Percentiles rank a stretch among this genome's conserved stretches.
These are phyloP conservation scores for Rhizophagus clarus DNA, from an alignment of 192 early-diverging fungal genomes.

Conservation along the genomic window DNA sequence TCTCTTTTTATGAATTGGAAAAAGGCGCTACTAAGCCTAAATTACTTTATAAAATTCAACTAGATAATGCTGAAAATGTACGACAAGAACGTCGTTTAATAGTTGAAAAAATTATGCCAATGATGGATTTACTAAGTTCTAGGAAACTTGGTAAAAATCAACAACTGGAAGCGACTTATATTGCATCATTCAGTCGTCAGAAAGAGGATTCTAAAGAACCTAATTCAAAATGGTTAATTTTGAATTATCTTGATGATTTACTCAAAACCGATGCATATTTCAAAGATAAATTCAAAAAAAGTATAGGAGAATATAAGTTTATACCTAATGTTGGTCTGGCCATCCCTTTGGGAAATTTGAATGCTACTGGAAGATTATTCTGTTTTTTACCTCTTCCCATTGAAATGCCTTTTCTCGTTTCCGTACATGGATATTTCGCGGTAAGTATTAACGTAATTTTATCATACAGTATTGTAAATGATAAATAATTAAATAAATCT, in stretches of 20 bases:
- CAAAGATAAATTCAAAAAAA: not conserved
- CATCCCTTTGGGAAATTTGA: not conserved
- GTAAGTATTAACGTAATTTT: not conserved
- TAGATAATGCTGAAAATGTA: not conserved
- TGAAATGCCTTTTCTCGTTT: slow-evolving; percentile 36
- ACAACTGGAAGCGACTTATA: slow-evolving; percentile 1
- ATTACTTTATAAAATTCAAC: not conserved
- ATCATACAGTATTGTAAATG: no score
- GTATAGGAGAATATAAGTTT: slow-evolving; percentile 12
- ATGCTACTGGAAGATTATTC: slow-evolving; percentile 33
- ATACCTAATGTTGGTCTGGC: slow-evolving; percentile 47
- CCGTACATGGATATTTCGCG: slow-evolving; percentile 45
- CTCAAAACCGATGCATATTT: slow-evolving; percentile 9
- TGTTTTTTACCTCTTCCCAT: slow-evolving; percentile 45
- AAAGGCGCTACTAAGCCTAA: not conserved
- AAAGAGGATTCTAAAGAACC: not conserved
- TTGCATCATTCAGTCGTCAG: not conserved
- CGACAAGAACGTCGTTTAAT: not conserved
- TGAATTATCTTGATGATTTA: slow-evolving; percentile 34
- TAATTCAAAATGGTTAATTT: slow-evolving; percentile 28
- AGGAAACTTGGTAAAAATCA: not conserved
- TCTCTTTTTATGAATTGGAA: not conserved
- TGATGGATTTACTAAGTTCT: slow-evolving; percentile 26
- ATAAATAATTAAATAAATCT: no score
- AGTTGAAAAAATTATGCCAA: not conserved